These are phyloP conservation scores for Pseudognaphalium luteoalbum DNA, from an alignment of 129 eudicot species.

Conservation along the genomic window DNA sequence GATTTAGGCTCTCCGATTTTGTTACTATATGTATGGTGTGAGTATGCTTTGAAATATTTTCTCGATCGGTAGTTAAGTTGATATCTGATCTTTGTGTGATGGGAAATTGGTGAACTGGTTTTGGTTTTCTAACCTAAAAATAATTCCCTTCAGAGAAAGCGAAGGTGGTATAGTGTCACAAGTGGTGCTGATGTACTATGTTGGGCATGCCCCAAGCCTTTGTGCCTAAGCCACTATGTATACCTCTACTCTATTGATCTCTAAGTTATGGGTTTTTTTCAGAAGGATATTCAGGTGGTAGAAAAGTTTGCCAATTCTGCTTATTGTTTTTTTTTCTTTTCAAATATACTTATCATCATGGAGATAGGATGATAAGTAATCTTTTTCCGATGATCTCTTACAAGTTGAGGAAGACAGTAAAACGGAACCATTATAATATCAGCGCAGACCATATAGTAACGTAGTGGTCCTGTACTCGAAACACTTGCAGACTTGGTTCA, in stretches of 20 bases:
- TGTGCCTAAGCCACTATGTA: background rate
- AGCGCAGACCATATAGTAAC: background rate
- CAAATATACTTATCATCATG: no score
- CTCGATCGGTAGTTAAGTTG: background rate
- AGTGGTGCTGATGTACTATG: background rate
- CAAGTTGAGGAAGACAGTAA: background rate
- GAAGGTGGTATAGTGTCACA: background rate
- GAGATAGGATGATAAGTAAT: background rate
- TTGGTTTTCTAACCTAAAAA: background rate
- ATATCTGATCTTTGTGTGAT: background rate
- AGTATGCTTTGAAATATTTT: background rate
- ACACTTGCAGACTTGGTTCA: background rate
- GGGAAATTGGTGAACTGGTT: background rate
- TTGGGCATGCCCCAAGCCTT: background rate
- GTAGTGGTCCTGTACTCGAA: background rate
- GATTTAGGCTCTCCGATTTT: background rate
- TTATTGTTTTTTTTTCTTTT: no score
- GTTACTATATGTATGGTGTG: background rate
- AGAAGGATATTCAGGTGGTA: background rate
- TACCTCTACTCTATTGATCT: background rate
- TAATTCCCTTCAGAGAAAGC: background rate
- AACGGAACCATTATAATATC: background rate
- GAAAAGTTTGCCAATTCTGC: no score
- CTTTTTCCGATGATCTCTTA: background rate
- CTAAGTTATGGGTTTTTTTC: background rate